Percentiles rank a stretch among this genome's conserved stretches.
phyloP scores from a whole-genome alignment of 2,329 filamentous ascomycete species.

The Neurospora sp. region DNA sequence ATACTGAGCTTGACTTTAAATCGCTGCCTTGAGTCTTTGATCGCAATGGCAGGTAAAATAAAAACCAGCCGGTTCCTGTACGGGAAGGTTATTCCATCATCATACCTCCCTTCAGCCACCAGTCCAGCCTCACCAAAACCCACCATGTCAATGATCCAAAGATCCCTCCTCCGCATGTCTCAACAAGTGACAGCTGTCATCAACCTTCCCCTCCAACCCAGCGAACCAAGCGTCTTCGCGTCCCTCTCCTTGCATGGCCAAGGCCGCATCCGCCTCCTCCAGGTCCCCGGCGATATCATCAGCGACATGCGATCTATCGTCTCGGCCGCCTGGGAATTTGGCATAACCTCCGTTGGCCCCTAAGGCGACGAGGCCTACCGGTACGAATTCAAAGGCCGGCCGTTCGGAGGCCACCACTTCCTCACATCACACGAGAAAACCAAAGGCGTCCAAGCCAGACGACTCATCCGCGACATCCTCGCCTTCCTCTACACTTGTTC shows the following conservation, averaged over 20 bases:
- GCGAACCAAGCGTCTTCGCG: constrained; percentile 6
- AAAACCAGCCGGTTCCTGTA: neutral
- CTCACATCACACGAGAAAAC: constrained; percentile 4
- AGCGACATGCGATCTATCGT: constrained; percentile 11
- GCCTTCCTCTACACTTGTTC: constrained; percentile 11
- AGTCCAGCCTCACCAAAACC: neutral
- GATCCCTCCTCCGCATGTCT: neutral
- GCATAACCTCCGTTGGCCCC: constrained; percentile 10
- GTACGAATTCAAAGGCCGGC: constrained; percentile 14
- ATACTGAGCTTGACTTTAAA: neutral
- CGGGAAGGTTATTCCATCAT: neutral
- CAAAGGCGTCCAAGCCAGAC: constrained; percentile 10
- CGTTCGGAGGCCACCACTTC: constrained; percentile 9
- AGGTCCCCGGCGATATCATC: constrained; percentile 14
- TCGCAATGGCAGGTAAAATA: neutral
- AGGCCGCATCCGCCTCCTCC: constrained; percentile 16
- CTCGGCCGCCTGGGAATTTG: constrained; percentile 15
- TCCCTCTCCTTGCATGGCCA: constrained; percentile 16
- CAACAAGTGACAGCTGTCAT: neutral
- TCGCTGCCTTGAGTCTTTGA: neutral
- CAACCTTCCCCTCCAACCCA: neutral
- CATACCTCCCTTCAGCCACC: neutral
- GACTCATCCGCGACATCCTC: constrained; percentile 16
- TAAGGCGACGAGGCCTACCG: constrained; percentile 10
- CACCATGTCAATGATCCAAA: neutral